phyloP scores from a whole-genome alignment of 2,329 filamentous ascomycete genomes.

The Sarocladium strictum region DNA sequence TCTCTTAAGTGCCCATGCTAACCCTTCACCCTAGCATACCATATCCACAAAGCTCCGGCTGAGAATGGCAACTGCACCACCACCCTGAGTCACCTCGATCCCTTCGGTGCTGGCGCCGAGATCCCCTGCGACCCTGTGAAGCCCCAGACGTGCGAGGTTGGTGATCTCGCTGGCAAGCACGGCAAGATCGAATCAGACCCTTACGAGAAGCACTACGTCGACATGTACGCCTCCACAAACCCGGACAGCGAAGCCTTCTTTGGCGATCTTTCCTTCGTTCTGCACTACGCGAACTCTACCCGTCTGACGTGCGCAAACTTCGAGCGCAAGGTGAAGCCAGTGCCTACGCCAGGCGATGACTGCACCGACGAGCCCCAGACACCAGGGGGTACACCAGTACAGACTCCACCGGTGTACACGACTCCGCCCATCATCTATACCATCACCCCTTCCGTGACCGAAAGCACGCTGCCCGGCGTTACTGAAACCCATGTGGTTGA shows the following conservation, averaged over 20 bases:
- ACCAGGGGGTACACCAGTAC: not conserved
- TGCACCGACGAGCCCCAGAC: slow-evolving; percentile 5
- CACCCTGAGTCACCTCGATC: slow-evolving; percentile 65
- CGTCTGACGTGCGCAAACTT: slow-evolving; percentile 63
- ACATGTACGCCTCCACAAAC: slow-evolving; percentile 51
- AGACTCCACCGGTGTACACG: not conserved
- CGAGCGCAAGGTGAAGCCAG: slow-evolving; percentile 15
- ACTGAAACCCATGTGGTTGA: not conserved
- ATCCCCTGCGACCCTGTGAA: slow-evolving; percentile 51
- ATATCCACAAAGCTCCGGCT: slow-evolving; percentile 65
- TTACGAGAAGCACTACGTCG: slow-evolving; percentile 45
- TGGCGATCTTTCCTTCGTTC: slow-evolving; percentile 57
- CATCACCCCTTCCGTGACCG: not conserved
- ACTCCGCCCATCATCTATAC: not conserved
- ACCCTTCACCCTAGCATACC: slow-evolving; percentile 51
- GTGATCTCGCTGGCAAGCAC: slow-evolving; percentile 71
- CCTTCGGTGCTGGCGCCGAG: slow-evolving; percentile 57
- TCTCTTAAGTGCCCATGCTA: slow-evolving; percentile 11
- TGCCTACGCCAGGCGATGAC: slow-evolving; percentile 8
- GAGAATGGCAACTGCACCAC: slow-evolving; percentile 64
- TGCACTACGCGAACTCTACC: slow-evolving; percentile 60
- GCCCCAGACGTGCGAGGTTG: slow-evolving; percentile 66
- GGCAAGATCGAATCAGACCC: slow-evolving; percentile 51
- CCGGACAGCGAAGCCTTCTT: slow-evolving; percentile 51
- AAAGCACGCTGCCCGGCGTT: not conserved